Evolutionary conservation across 495 filamentous ascomycete genomes (phyloP), one percentile per base, ranked within the genome.

Genomic region (Hypoxylon intermedium): DNA sequence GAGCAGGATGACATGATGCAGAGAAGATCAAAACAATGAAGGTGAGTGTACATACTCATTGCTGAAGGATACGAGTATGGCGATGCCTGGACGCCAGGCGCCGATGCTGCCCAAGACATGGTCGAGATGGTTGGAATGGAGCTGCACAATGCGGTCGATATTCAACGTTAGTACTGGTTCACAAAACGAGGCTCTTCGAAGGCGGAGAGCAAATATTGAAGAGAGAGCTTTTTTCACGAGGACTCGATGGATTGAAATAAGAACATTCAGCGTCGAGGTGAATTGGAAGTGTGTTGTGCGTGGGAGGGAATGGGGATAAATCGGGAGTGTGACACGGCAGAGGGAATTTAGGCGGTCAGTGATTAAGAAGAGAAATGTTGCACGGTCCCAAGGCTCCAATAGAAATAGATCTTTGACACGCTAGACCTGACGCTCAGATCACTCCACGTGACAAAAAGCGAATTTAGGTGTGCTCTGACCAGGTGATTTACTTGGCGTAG

Each of bases 41-140:
- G 23, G 16, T 11, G n/a, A 26, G 45, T 13, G 16, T 6, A 65
- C 72, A 20, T 65, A 74, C 72, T 67, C 9, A 61, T 52, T 7
- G 54, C 20, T 50, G 63, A 33, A 12, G 55, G 46, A 58, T 74
- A 74, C 15, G 41, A 18, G 45, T 76, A 78, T 15, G 74, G 40
- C 38, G 65, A 19, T 50, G 70, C 42, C 53, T 67, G 68, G 19
- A 68, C 58, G 58, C 71, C 62, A 24, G 67, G 68, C 45, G 75
- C 62, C 16, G 74, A 64, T 40, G 69, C 67, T 63, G 72, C 71
- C 60, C 75, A 66, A 41, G 67, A 71, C 70, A 71, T 71, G 24
- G 34, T 41, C 16, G 43, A 33, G 13, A 52, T 57, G 15, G 12
- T 52, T 28, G n/a, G 24, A 38, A 28, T 13, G 20, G 41, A 30